Evolutionary conservation across 176 grass and related monocot genomes (phyloP).

Genomic region (Echinochloa phyllopogon): DNA sequence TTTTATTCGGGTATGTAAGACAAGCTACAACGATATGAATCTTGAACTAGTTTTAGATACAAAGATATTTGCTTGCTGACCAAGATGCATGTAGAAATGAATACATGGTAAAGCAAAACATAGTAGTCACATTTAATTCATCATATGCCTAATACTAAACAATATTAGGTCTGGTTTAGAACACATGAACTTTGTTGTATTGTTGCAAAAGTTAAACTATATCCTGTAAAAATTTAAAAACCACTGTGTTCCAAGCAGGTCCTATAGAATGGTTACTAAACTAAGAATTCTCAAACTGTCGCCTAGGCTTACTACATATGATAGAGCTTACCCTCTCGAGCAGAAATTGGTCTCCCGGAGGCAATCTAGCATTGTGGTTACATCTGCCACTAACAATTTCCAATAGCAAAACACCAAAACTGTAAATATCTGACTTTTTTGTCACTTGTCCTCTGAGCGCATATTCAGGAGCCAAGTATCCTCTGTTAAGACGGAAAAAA

Average conservation of each 20-base stretch:
- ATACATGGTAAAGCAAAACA: constrained; percentile 14
- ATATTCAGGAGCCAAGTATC: constrained; percentile 89
- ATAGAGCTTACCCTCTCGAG: constrained; percentile 74
- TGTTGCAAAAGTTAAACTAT: background rate
- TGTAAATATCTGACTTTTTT: constrained; percentile 89
- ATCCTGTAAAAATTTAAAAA: background rate
- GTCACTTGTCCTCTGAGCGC: constrained; percentile 82
- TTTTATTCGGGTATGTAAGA: background rate
- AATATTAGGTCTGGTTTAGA: background rate
- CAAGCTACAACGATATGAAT: constrained; percentile 12
- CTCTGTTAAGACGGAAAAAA: constrained; percentile 42
- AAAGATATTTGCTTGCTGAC: background rate
- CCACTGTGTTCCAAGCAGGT: background rate
- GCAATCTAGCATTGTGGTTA: constrained; percentile 74
- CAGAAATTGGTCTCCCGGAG: constrained; percentile 80
- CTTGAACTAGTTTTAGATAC: background rate
- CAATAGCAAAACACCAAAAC: constrained; percentile 83
- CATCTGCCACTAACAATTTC: constrained; percentile 87
- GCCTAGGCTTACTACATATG: constrained; percentile 9
- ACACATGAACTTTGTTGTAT: background rate
- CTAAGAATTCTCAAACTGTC: constrained; percentile 17
- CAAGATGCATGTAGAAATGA: background rate
- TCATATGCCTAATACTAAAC: constrained; percentile 1
- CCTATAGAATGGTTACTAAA: constrained; percentile 10
- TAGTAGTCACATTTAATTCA: constrained; percentile 12